A percentile compares a stretch with the other conserved stretches of the same genome.
These are phyloP conservation scores for Phaeotremella skinneri DNA, from an alignment of 768 basidiomycete genomes.

Conservation along the genomic window DNA sequence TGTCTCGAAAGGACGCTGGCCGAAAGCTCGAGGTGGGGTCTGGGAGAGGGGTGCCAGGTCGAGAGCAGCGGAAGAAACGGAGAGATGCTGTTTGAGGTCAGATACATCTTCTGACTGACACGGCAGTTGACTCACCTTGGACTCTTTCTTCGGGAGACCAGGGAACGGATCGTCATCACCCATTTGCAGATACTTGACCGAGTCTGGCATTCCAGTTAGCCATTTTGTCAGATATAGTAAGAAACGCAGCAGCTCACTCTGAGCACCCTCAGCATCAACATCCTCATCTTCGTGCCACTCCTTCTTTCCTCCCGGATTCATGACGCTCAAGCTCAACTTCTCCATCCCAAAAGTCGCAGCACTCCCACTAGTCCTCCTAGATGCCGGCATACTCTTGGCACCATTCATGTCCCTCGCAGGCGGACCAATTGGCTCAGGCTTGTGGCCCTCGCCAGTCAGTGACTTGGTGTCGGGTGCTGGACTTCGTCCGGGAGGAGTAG, in stretches of 20 bases:
- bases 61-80: constrained; percentile 84
- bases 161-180: constrained; percentile 78
- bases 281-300: constrained; percentile 44
- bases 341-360: constrained; percentile 47
- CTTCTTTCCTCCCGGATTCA: constrained; percentile 21
- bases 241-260: constrained; percentile 29
- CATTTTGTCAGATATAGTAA: background rate
- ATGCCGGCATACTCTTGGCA: constrained; percentile 50
- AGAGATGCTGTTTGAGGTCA: constrained; percentile 58
- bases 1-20: constrained; percentile 59
- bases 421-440: constrained; percentile 38
- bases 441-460: background rate
- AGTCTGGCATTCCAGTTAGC: constrained; percentile 20
- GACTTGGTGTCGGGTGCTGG: background rate
- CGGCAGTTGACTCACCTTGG: constrained; percentile 25
- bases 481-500: constrained; percentile 41
- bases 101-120: constrained; percentile 8
- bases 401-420: constrained; percentile 35
- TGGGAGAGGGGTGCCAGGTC: constrained; percentile 88
- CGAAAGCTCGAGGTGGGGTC: constrained; percentile 64
- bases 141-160: constrained; percentile 53
- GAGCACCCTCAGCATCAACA: constrained; percentile 46
- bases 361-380: constrained; percentile 43
- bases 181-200: constrained; percentile 60
- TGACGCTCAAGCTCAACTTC: constrained; percentile 49